Evolutionary conservation across 352 stramenopile genomes (phyloP), one percentile per base, ranked within the genome.

Genomic region (Phytophthora ohioensis): DNA sequence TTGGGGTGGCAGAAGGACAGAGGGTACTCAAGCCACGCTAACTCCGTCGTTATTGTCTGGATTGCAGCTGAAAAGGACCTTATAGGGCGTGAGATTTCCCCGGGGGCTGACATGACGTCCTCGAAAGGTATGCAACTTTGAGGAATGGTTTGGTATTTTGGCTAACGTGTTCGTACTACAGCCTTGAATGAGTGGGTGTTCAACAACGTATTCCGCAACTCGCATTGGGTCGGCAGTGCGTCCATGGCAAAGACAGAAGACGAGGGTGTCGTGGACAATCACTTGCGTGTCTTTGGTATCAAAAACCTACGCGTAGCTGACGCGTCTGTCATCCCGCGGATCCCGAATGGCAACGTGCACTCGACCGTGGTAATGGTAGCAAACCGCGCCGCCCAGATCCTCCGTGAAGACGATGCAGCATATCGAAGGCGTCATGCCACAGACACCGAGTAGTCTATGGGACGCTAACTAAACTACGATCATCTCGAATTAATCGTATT

Each of bases 161-260:
- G 43, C 17, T 53, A 48, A 35, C 21, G 49, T 53, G 13, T 9
- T 55, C 54, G 9, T 57, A 31, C 5, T 45, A 9, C 55, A 85
- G 82, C 80, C 17, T 68, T 97, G 61, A 62, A 90, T 15, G 54
- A 69, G 7, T 96, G 90, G 84, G 81, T 98, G 6, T 63, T 77
- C 17, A 48, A 77, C 36, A 76, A 88, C 49, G 73, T 91, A 3
- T 91, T 96, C 42, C 80, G 81, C 31, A 97, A 97, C 62, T 90
- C 82, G 11, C 91, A 97, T 54, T 97, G 91, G 91, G 85, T 92
- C 31, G 86, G 91, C 34, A 93, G 82, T 65, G 87, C 87, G 12
- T 75, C 82, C 3, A 97, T 98, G 87, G 88, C 67, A 17, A 60
- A 55, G 2, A 61, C 63, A 1, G 65, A 81, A 35, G 53, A 80